Evolutionary conservation across 2,329 filamentous ascomycete species (phyloP).

Genomic region (Leptodontidium sp.): DNA sequence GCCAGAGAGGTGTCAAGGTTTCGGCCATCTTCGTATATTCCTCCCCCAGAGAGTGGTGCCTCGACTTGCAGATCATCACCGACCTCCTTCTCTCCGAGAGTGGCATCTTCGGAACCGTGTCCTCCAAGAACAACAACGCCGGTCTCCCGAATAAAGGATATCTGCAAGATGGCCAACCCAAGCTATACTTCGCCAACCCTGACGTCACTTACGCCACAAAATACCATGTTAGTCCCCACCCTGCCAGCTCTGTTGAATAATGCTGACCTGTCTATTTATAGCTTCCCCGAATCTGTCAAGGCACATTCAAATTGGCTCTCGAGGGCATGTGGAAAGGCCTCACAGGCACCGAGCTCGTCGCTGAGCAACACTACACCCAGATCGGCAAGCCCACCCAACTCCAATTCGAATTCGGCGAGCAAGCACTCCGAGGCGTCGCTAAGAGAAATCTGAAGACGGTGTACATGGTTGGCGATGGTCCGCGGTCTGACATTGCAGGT

Average conservation of each 20-base stretch:
- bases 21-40: conserved; percentile 50
- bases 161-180: conserved; percentile 24
- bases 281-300: conserved; percentile 55
- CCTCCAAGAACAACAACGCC: conserved; percentile 43
- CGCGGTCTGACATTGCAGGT: conserved; percentile 68
- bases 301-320: conserved; percentile 60
- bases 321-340: conserved; percentile 15
- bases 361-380: neutral
- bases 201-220: conserved; percentile 22
- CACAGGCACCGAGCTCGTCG: neutral
- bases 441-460: conserved; percentile 59
- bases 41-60: conserved; percentile 60
- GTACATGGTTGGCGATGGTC: conserved; percentile 78
- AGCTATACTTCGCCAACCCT: conserved; percentile 25
- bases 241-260: neutral
- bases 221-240: neutral
- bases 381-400: conserved; percentile 24
- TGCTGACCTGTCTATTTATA: neutral
- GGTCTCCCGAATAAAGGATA: conserved; percentile 46
- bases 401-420: conserved; percentile 76
- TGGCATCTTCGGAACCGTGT: conserved; percentile 67
- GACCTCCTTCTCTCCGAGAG: conserved; percentile 72
- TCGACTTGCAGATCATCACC: conserved; percentile 67
- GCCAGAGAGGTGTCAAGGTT: conserved; percentile 50
- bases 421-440: conserved; percentile 25